Percentiles rank a stretch among this genome's conserved stretches.
phyloP scores from a whole-genome alignment of 2,329 filamentous ascomycete species.

The Corinectria fuckeliana region DNA sequence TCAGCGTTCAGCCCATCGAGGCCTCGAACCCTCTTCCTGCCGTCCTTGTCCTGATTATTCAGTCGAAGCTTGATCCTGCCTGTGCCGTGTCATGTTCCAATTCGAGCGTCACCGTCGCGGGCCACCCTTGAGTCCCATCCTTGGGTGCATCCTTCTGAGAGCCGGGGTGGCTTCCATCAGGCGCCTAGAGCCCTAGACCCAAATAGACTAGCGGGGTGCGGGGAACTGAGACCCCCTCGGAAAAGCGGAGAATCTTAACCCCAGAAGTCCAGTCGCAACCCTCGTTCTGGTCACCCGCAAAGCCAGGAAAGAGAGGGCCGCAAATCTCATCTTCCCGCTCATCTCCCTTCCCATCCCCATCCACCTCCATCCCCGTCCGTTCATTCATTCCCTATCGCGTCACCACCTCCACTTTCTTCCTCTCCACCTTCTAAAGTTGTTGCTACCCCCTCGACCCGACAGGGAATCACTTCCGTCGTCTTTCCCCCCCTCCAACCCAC shows the following conservation, averaged over 20 bases:
- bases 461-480: conserved; percentile 11
- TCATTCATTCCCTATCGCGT: conserved; percentile 20
- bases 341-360: conserved; percentile 26
- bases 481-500: background rate
- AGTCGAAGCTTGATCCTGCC: background rate
- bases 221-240: conserved; percentile 37
- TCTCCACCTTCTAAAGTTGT: conserved; percentile 5
- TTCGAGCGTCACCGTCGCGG: background rate
- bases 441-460: conserved; percentile 1
- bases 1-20: background rate
- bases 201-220: conserved; percentile 35
- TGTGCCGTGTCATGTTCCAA: background rate
- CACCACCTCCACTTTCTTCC: conserved; percentile 19
- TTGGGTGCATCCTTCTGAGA: too few relatives aligned
- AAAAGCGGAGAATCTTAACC: conserved; percentile 36
- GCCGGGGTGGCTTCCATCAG: conserved; percentile 10
- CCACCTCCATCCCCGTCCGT: conserved; percentile 8
- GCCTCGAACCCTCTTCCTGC: background rate
- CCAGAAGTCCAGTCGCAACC: conserved; percentile 20
- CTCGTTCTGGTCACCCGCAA: conserved; percentile 19
- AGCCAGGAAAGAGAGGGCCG: conserved; percentile 25
- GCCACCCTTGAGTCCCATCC: too few relatives aligned
- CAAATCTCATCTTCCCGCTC: conserved; percentile 35
- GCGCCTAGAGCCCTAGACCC: conserved; percentile 28
- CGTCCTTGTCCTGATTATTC: background rate